phyloP scores from a whole-genome alignment of 2,329 filamentous ascomycete species.

The Dactylellina drechsleri region DNA sequence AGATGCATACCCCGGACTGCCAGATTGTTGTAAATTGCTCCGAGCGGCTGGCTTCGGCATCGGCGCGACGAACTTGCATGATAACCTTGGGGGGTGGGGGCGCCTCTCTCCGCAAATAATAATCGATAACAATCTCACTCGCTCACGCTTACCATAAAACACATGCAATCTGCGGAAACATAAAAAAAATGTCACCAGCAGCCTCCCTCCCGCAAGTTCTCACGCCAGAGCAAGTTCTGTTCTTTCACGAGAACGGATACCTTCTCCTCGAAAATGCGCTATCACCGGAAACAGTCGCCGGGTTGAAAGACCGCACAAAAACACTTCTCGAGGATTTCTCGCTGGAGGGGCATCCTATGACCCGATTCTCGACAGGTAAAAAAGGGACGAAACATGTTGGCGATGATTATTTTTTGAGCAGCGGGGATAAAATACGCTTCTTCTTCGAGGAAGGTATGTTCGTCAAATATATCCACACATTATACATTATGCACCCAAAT shows the following conservation, averaged over 20 bases:
- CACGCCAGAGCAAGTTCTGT: slow-evolving; percentile 74
- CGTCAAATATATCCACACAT: neutral
- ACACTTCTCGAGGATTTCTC: slow-evolving; percentile 78
- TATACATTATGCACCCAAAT: neutral
- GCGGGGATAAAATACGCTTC: slow-evolving; percentile 91
- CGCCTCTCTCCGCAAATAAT: too few relatives aligned
- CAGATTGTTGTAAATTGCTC: too few relatives aligned
- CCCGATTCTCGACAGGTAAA: slow-evolving; percentile 88
- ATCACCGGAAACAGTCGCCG: slow-evolving; percentile 70
- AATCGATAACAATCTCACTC: too few relatives aligned
- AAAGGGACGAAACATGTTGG: slow-evolving; percentile 77
- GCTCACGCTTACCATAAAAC: too few relatives aligned
- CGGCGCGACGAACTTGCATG: neutral
- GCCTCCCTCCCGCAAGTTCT: slow-evolving; percentile 67
- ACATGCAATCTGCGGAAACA: neutral
- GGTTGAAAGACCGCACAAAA: slow-evolving; percentile 79
- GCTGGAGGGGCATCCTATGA: slow-evolving; percentile 87
- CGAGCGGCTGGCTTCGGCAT: slow-evolving; percentile 22
- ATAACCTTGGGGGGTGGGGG: neutral
- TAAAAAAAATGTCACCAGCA: slow-evolving; percentile 29
- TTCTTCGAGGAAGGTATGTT: slow-evolving; percentile 84
- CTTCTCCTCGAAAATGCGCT: slow-evolving; percentile 85
- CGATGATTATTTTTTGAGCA: slow-evolving; percentile 91
- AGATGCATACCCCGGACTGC: too few relatives aligned
- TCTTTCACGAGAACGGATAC: slow-evolving; percentile 86